These are phyloP conservation scores for Clonostachys chloroleuca DNA, from an alignment of 2,329 filamentous ascomycete genomes.

Conservation along the genomic window DNA sequence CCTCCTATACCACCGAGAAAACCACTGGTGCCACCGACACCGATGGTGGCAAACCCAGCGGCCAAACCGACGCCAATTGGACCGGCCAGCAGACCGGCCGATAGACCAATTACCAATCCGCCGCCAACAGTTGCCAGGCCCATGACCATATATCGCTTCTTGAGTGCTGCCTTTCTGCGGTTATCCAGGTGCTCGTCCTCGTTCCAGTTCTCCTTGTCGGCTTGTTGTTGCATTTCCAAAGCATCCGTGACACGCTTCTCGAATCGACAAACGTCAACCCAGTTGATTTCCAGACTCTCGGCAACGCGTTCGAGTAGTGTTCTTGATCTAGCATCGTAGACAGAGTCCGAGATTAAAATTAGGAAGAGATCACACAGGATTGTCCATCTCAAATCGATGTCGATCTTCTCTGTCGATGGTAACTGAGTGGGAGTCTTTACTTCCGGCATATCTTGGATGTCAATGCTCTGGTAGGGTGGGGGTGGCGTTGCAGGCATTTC, in stretches of 20 bases:
- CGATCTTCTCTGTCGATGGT: constrained; percentile 76
- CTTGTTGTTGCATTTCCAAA: constrained; percentile 93
- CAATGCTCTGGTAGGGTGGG: constrained; percentile 58
- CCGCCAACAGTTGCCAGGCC: constrained; percentile 94
- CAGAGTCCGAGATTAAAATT: constrained; percentile 90
- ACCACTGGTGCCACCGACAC: constrained; percentile 79
- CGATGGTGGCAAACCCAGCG: constrained; percentile 92
- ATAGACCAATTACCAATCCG: constrained; percentile 90
- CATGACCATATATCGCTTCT: constrained; percentile 88
- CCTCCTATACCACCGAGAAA: constrained; percentile 92
- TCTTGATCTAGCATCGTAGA: constrained; percentile 87
- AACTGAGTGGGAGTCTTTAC: constrained; percentile 82
- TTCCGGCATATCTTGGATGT: constrained; percentile 68
- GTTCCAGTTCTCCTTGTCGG: constrained; percentile 95
- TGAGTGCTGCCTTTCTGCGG: constrained; percentile 76
- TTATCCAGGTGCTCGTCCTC: constrained; percentile 91
- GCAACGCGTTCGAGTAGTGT: constrained; percentile 80
- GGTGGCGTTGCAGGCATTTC: constrained; percentile 47
- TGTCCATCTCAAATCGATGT: constrained; percentile 96
- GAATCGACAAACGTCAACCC: constrained; percentile 93
- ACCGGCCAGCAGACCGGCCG: constrained; percentile 85
- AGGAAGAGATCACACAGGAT: constrained; percentile 94
- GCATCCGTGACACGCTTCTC: constrained; percentile 97
- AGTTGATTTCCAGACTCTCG: constrained; percentile 73
- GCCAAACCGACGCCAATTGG: constrained; percentile 92